Evolutionary conservation across 2,329 filamentous ascomycete species (phyloP).

Genomic region (Fusarium zealandicum): DNA sequence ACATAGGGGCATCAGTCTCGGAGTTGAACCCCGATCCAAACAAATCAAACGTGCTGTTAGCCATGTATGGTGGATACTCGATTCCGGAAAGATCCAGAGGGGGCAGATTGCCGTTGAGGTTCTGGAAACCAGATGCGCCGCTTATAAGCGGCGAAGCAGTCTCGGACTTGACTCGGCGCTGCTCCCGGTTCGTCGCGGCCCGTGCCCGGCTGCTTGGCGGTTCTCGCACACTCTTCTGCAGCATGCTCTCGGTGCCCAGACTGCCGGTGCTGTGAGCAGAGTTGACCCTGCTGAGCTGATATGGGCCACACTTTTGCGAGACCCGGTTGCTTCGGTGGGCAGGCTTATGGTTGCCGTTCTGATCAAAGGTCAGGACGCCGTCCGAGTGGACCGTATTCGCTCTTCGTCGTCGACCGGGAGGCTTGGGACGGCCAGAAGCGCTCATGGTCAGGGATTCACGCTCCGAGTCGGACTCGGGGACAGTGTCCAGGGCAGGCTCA

Average conservation of each 20-base stretch:
- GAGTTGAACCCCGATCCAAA: slow-evolving; percentile 57
- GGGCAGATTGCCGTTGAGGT: slow-evolving; percentile 60
- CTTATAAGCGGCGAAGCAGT: slow-evolving; percentile 65
- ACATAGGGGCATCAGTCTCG: slow-evolving; percentile 64
- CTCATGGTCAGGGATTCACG: slow-evolving; percentile 47
- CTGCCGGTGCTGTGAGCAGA: slow-evolving; percentile 62
- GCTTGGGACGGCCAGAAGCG: slow-evolving; percentile 50
- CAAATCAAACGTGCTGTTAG: slow-evolving; percentile 58
- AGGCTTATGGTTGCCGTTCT: slow-evolving; percentile 70
- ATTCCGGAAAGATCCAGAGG: slow-evolving; percentile 67
- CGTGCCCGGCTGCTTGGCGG: slow-evolving; percentile 47
- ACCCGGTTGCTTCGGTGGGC: slow-evolving; percentile 66
- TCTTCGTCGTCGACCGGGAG: slow-evolving; percentile 58
- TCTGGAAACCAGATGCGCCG: slow-evolving; percentile 57
- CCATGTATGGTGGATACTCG: slow-evolving; percentile 58
- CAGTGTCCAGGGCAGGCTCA: slow-evolving; percentile 65
- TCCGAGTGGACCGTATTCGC: slow-evolving; percentile 70
- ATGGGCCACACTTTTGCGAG: slow-evolving; percentile 68
- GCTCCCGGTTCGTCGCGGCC: slow-evolving; percentile 51
- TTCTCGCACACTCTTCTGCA: slow-evolving; percentile 49
- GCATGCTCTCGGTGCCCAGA: slow-evolving; percentile 52
- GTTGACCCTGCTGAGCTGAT: slow-evolving; percentile 65
- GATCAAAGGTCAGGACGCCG: slow-evolving; percentile 64
- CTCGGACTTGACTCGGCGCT: slow-evolving; percentile 67
- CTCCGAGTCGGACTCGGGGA: slow-evolving; percentile 70